These are phyloP conservation scores for Plantago coronopus DNA, from an alignment of 305 asterid species.

Conservation along the genomic window DNA sequence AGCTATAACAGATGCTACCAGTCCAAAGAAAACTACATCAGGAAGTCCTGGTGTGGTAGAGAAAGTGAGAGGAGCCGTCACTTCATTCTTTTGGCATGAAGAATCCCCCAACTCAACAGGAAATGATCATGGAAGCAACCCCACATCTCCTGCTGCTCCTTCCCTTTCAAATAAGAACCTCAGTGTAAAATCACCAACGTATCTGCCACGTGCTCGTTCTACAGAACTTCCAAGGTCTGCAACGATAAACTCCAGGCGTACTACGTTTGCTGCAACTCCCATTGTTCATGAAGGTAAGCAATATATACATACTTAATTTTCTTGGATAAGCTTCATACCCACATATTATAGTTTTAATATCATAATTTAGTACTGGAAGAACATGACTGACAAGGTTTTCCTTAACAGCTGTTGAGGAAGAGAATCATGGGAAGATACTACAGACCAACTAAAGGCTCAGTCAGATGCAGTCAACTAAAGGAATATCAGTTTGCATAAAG, in stretches of 20 bases:
- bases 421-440: slow-evolving; percentile 72
- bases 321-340: background rate
- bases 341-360: slow-evolving; percentile 1
- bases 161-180: slow-evolving; percentile 4
- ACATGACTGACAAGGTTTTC: slow-evolving; percentile 23
- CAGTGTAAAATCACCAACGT: background rate
- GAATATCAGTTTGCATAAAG: slow-evolving; percentile 13
- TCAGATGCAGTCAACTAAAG: slow-evolving; percentile 15
- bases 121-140: slow-evolving; percentile 22
- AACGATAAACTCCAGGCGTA: slow-evolving; percentile 37
- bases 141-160: slow-evolving; percentile 20
- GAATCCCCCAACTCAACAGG: slow-evolving; percentile 28
- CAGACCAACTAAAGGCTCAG: slow-evolving; percentile 63
- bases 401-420: slow-evolving; percentile 53
- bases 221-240: slow-evolving; percentile 26
- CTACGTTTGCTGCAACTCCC: slow-evolving; percentile 42
- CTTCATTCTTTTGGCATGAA: slow-evolving; percentile 63
- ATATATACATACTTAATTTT: background rate
- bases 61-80: slow-evolving; percentile 66
- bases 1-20: slow-evolving; percentile 76
- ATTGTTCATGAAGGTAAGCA: slow-evolving; percentile 49
- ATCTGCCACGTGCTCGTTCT: slow-evolving; percentile 14
- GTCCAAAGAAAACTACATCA: slow-evolving; percentile 47
- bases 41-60: slow-evolving; percentile 51
- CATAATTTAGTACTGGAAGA: background rate